These are phyloP conservation scores for Porcisia hertigi DNA, from an alignment of 208 protist genomes.

Conservation along the genomic window DNA sequence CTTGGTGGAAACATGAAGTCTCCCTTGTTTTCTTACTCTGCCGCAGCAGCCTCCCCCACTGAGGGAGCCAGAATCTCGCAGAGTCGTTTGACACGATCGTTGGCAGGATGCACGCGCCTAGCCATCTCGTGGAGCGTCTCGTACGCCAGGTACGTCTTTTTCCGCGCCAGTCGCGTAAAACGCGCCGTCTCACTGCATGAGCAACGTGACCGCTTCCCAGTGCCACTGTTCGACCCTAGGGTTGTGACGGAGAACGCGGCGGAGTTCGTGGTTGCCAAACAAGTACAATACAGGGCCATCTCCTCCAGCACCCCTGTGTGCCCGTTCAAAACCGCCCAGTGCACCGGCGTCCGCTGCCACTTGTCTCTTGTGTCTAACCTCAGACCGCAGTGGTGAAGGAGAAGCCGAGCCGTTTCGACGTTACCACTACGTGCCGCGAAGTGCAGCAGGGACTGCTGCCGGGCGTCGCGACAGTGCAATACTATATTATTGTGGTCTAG, in stretches of 20 bases:
- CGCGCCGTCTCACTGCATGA: conserved; percentile 18
- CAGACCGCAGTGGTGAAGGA: conserved; percentile 33
- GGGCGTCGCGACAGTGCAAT: conserved; percentile 41
- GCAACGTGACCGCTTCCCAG: conserved; percentile 1
- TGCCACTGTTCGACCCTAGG: background rate
- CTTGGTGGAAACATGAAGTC: background rate
- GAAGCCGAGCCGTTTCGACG: conserved; percentile 24
- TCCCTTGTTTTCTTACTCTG: background rate
- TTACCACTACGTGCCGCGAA: conserved; percentile 50
- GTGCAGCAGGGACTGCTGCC: conserved; percentile 69
- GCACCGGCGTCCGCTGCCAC: conserved; percentile 68
- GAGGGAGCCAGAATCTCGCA: conserved; percentile 28
- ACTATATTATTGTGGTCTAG: conserved; percentile 7
- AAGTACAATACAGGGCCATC: conserved; percentile 22
- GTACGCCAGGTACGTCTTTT: conserved; percentile 48
- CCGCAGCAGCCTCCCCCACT: conserved; percentile 18
- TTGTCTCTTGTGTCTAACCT: conserved; percentile 45
- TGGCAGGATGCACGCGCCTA: conserved; percentile 16
- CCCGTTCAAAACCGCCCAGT: conserved; percentile 63
- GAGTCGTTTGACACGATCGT: conserved; percentile 18
- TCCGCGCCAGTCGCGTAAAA: conserved; percentile 40
- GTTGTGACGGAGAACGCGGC: background rate
- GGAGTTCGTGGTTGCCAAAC: background rate
- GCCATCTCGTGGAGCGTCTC: conserved; percentile 48
- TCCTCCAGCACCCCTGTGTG: conserved; percentile 36